phyloP scores from a whole-genome alignment of 2,329 filamentous ascomycete genomes.

The Escovopsis sp. region DNA sequence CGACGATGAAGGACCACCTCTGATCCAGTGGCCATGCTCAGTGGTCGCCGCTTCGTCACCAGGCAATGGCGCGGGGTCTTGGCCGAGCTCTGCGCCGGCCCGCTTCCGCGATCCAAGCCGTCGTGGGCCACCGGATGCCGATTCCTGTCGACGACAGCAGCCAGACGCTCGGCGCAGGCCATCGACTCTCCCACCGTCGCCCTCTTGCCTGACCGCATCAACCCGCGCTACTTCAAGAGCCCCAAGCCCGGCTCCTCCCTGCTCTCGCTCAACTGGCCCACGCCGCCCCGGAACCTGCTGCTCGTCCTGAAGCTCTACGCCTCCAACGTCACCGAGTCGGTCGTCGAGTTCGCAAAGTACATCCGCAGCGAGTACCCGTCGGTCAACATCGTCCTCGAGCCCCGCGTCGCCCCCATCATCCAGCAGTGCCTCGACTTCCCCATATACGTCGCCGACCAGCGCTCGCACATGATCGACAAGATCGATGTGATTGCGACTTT shows the following conservation, averaged over 20 bases:
- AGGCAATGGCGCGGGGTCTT: slow-evolving; percentile 3
- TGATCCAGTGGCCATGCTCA: slow-evolving; percentile 5
- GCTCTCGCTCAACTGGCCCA: slow-evolving; percentile 38
- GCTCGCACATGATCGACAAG: slow-evolving; percentile 52
- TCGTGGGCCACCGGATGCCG: slow-evolving; percentile 11
- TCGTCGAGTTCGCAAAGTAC: slow-evolving; percentile 49
- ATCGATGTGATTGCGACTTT: slow-evolving; percentile 82
- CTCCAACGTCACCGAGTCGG: slow-evolving; percentile 35
- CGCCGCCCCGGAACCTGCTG: slow-evolving; percentile 40
- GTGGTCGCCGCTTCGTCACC: slow-evolving; percentile 1
- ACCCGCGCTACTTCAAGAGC: slow-evolving; percentile 22
- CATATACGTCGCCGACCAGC: slow-evolving; percentile 44
- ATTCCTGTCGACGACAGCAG: slow-evolving; percentile 34
- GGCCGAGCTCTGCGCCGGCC: slow-evolving; percentile 1
- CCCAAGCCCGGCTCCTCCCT: slow-evolving; percentile 36
- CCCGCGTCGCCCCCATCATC: slow-evolving; percentile 54
- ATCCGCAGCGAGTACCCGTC: slow-evolving; percentile 66
- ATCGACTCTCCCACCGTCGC: slow-evolving; percentile 16
- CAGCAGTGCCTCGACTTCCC: slow-evolving; percentile 60
- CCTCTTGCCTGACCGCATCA: slow-evolving; percentile 19
- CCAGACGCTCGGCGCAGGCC: slow-evolving; percentile 16
- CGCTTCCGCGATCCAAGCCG: not conserved
- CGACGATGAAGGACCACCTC: slow-evolving; percentile 3
- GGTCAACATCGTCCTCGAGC: slow-evolving; percentile 73
- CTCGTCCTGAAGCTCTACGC: slow-evolving; percentile 45